Percentiles rank a stretch among this genome's conserved stretches.
These are phyloP conservation scores for Malassezia slooffiae DNA, from an alignment of 1,284 basidiomycete species.

Conservation along the genomic window DNA sequence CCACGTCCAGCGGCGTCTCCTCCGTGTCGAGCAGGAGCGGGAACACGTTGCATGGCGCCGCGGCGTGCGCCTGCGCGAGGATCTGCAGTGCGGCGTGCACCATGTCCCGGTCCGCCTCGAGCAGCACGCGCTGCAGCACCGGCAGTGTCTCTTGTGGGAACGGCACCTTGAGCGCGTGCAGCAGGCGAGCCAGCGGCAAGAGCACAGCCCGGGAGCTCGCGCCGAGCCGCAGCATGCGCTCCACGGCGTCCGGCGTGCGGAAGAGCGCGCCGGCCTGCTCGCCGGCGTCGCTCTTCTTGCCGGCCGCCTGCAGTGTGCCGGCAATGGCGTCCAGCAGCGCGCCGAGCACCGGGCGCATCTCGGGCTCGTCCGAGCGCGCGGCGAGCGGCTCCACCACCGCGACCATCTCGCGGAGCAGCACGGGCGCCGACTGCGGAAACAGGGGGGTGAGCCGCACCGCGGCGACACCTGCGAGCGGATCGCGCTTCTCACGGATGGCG, in stretches of 20 bases:
- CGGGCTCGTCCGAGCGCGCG: not conserved
- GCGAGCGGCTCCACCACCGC: not conserved
- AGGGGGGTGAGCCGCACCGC: constrained; percentile 7
- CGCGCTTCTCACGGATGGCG: not conserved
- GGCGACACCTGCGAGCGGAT: not conserved
- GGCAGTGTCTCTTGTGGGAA: not conserved
- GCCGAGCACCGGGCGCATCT: not conserved
- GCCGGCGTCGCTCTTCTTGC: not conserved
- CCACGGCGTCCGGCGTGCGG: not conserved
- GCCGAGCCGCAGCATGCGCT: not conserved
- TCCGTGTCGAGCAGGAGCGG: constrained; percentile 30
- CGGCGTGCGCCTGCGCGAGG: constrained; percentile 14
- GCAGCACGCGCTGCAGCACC: constrained; percentile 15
- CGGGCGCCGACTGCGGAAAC: not conserved
- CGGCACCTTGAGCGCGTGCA: not conserved
- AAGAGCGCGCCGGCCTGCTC: not conserved
- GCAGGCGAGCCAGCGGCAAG: constrained; percentile 5
- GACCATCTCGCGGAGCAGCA: not conserved
- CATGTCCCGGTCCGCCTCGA: constrained; percentile 24
- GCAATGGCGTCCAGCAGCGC: constrained; percentile 1
- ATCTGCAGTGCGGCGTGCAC: constrained; percentile 28
- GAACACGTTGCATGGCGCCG: constrained; percentile 5
- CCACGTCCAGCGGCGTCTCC: constrained; percentile 24
- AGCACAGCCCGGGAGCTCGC: constrained; percentile 1
- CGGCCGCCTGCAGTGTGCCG: not conserved